These are phyloP conservation scores for Solanum acaule DNA, from an alignment of 257 asterid genomes.

Conservation along the genomic window DNA sequence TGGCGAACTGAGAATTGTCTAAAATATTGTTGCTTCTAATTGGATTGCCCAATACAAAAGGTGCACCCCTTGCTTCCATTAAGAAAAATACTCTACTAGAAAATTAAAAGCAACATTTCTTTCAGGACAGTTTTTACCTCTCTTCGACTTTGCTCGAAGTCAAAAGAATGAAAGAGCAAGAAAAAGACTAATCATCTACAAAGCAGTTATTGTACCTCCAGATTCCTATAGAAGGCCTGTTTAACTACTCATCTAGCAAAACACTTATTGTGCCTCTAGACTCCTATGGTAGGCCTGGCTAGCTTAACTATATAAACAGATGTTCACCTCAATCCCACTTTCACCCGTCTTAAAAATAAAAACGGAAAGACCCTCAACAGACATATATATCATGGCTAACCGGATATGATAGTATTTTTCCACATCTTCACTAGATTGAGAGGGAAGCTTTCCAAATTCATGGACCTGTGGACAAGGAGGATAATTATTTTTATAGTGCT, in stretches of 20 bases:
- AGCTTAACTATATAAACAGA: background rate
- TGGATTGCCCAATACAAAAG: background rate
- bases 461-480: background rate
- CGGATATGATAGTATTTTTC: background rate
- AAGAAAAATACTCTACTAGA: background rate
- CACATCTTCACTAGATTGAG: background rate
- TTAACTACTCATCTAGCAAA: background rate
- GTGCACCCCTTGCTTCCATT: background rate
- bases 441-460: background rate
- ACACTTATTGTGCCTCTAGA: background rate
- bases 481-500: background rate
- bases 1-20: background rate
- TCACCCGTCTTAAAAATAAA: background rate
- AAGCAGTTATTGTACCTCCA: background rate
- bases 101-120: background rate
- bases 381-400: background rate
- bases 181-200: background rate
- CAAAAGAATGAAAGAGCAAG: background rate
- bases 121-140: background rate
- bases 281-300: background rate
- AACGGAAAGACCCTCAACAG: background rate
- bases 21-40: background rate
- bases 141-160: background rate
- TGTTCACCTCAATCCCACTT: background rate
- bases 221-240: background rate